Evolutionary conservation across 1,139 yeast species (phyloP), one percentile per base, ranked within the genome.

Genomic region (Geotrichum aggregatum): DNA sequence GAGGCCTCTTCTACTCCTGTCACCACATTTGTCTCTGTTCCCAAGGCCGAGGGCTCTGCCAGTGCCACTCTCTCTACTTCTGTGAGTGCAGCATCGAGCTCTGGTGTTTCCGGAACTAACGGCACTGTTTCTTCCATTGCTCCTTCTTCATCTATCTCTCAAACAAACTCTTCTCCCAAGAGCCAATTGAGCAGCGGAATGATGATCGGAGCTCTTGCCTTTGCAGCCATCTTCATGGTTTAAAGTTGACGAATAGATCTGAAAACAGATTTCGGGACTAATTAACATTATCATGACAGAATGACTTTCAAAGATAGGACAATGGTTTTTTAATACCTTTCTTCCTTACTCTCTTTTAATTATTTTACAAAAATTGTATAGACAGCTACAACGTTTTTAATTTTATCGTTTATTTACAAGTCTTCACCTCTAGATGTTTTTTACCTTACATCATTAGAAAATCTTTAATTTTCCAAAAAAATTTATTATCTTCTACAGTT

Each of bases 121-220:
- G 21, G 19, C 11, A 19, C 30, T 24, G 31, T 13, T 3, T 5
- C 18, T 26, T 13, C 5, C n/a, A 24, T 44, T n/a, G 31, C 39
- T 7, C 13, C 45, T 22, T 16, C 36, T 16, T 19, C 28, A 1
- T 16, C 54, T 21, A n/a, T 47, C 34, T 40, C 31, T 3, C 50
- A 45, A 34, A 28, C 45, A 39, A 44, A 45, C 26, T 19, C 47
- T 21, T 45, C 54, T 19, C 36, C 51, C 6, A 42, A 35, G 42
- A 24, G 18, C 28, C 28, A 26, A 21, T 13, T 48, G 11, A 48
- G 18, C 22, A n/a, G 35, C 28, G 42, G 34, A 5, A 21, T 48
- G 41, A 41, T 48, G 46, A 30, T 41, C 14, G 46, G 41, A 19
- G 51, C 47, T 18, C 31, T 48, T 33, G 47, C 35, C 14, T 3